phyloP scores from a whole-genome alignment of 306 rosid species.

The Sophora flavescens region DNA sequence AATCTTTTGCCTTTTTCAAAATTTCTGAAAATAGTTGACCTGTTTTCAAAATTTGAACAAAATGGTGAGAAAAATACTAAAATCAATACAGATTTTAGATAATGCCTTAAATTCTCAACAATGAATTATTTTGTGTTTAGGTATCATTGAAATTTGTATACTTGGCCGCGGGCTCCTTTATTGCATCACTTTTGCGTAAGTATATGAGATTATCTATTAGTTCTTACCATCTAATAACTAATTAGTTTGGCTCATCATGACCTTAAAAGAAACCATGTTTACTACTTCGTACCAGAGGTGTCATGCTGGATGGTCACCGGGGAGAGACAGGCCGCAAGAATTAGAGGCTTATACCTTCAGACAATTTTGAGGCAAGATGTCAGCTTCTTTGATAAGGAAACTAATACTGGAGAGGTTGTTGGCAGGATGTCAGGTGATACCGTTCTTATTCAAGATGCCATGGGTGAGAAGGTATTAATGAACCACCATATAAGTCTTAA shows the following conservation, averaged over 20 bases:
- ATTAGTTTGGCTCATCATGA: slow-evolving; percentile 3
- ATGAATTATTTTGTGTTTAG: slow-evolving; percentile 51
- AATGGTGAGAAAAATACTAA: too few species aligned
- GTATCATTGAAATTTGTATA: slow-evolving; percentile 57
- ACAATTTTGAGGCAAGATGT: too few species aligned
- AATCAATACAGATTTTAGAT: too few species aligned
- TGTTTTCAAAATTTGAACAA: too few species aligned
- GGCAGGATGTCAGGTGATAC: slow-evolving; percentile 96
- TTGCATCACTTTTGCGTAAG: slow-evolving; percentile 73
- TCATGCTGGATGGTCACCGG: too few species aligned
- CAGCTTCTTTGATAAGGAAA: slow-evolving; percentile 76
- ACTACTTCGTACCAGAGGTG: too few species aligned
- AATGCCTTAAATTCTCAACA: slow-evolving; percentile 29
- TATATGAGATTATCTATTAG: slow-evolving; percentile 29
- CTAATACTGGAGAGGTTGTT: slow-evolving; percentile 77
- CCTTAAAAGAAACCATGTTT: slow-evolving; percentile 22
- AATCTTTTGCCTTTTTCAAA: too few species aligned
- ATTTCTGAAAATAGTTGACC: too few species aligned
- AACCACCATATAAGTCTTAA: not conserved
- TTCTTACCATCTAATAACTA: not conserved
- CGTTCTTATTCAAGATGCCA: slow-evolving; percentile 86
- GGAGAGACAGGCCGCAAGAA: slow-evolving; percentile 75
- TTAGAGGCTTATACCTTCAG: too few species aligned
- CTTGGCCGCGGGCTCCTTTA: slow-evolving; percentile 64
- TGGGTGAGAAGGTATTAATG: slow-evolving; percentile 79